A percentile compares a stretch with the other conserved stretches of the same genome.
These are phyloP conservation scores for Phalaenopsis aphrodite DNA, from an alignment of 106 monocot genomes.

Conservation along the genomic window DNA sequence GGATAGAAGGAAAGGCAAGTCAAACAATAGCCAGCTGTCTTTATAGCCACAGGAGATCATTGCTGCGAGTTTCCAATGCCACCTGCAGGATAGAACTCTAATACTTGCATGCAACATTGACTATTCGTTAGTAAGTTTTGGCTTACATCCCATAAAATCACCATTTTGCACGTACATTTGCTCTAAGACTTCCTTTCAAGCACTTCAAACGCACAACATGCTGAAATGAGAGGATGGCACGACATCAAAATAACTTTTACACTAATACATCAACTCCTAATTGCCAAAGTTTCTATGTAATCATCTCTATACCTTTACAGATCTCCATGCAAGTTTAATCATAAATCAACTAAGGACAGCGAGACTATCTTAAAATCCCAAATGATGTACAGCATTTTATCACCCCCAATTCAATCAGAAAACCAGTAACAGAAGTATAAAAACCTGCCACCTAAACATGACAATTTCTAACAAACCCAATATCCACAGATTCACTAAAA, in stretches of 20 bases:
- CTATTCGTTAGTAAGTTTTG: background rate
- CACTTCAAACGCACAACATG: background rate
- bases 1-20: background rate
- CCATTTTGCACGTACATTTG: background rate
- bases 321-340: background rate
- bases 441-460: background rate
- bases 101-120: background rate
- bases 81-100: background rate
- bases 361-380: background rate
- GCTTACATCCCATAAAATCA: background rate
- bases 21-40: background rate
- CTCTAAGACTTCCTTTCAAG: background rate
- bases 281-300: background rate
- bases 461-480: background rate
- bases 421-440: background rate
- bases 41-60: background rate
- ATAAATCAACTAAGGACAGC: background rate
- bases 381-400: background rate
- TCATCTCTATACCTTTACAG: background rate
- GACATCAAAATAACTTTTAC: background rate
- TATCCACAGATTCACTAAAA: background rate
- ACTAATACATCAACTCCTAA: background rate
- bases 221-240: background rate
- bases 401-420: background rate
- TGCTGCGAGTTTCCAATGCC: background rate